phyloP scores from a whole-genome alignment of 352 stramenopile species.

The Peronospora destructor region DNA sequence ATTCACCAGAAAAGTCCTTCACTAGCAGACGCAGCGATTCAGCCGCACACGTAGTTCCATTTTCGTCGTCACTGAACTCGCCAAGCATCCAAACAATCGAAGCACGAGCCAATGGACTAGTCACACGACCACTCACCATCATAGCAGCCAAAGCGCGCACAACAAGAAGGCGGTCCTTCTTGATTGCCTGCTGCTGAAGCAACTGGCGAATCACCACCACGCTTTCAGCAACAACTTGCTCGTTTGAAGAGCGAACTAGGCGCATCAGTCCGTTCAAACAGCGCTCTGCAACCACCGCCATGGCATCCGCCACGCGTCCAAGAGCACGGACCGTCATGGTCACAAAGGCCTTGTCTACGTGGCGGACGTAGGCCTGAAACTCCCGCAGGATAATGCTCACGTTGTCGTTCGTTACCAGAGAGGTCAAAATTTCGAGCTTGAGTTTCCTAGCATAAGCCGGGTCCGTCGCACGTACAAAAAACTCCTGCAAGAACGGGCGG shows the following conservation, averaged over 20 bases:
- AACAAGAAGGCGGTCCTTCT: slow-evolving; percentile 71
- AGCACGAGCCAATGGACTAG: slow-evolving; percentile 67
- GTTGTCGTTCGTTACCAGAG: slow-evolving; percentile 87
- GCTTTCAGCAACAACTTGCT: slow-evolving; percentile 90
- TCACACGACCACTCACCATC: slow-evolving; percentile 65
- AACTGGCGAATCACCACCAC: slow-evolving; percentile 94
- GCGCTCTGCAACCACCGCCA: slow-evolving; percentile 84
- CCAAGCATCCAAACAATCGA: slow-evolving; percentile 91
- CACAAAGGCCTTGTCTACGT: slow-evolving; percentile 93
- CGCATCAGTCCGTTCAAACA: slow-evolving; percentile 87
- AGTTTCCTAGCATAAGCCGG: slow-evolving; percentile 92
- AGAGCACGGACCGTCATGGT: slow-evolving; percentile 90
- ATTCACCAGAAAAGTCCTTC: slow-evolving; percentile 84
- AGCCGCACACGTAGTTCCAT: slow-evolving; percentile 55
- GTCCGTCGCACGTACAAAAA: slow-evolving; percentile 95
- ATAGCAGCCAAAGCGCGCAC: slow-evolving; percentile 73
- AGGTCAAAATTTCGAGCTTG: slow-evolving; percentile 96
- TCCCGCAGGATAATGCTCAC: slow-evolving; percentile 93
- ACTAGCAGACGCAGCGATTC: slow-evolving; percentile 86
- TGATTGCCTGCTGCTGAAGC: slow-evolving; percentile 82
- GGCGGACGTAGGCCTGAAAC: slow-evolving; percentile 93
- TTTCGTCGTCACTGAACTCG: slow-evolving; percentile 77
- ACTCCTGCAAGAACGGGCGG: slow-evolving; percentile 93
- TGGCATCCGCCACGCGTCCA: slow-evolving; percentile 88
- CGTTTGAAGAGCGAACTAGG: slow-evolving; percentile 78